These are phyloP conservation scores for Poteriospumella lacustris DNA, from an alignment of 108 stramenopile genomes.

Conservation along the genomic window DNA sequence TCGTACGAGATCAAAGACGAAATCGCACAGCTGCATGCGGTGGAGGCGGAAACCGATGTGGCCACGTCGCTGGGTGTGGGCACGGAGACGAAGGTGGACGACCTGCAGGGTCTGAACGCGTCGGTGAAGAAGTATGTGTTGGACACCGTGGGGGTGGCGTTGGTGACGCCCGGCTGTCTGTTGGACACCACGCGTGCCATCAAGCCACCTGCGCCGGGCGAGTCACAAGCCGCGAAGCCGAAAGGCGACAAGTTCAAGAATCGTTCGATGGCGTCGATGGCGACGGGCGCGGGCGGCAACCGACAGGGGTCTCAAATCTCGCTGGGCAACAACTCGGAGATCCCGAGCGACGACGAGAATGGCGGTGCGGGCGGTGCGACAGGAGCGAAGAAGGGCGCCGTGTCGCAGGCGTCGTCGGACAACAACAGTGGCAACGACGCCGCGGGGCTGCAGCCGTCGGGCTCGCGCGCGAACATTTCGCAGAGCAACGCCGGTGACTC, in stretches of 20 bases:
- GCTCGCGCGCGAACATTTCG: neutral
- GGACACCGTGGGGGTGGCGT: constrained; percentile 18
- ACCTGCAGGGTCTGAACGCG: neutral
- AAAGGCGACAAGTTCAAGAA: neutral
- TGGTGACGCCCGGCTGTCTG: constrained; percentile 36
- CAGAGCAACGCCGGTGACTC: neutral
- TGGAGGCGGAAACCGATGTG: neutral
- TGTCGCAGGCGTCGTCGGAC: neutral
- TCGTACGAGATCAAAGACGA: constrained; percentile 9
- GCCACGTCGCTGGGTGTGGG: neutral
- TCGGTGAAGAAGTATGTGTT: neutral
- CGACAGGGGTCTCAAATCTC: too few relatives aligned
- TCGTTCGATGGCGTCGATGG: neutral
- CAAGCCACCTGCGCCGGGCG: neutral
- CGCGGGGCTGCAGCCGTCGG: neutral
- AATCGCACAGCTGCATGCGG: neutral
- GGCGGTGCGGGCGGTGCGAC: neutral
- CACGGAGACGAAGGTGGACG: neutral
- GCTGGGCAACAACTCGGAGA: too few relatives aligned
- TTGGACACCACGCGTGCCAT: constrained; percentile 23
- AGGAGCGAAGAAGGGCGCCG: too few relatives aligned
- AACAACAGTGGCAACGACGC: neutral
- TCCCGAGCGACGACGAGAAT: neutral
- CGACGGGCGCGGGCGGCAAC: neutral
- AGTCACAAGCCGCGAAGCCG: neutral